These are phyloP conservation scores for Aspergillus ochraceus DNA, from an alignment of 2,329 filamentous ascomycete genomes.

Conservation along the genomic window DNA sequence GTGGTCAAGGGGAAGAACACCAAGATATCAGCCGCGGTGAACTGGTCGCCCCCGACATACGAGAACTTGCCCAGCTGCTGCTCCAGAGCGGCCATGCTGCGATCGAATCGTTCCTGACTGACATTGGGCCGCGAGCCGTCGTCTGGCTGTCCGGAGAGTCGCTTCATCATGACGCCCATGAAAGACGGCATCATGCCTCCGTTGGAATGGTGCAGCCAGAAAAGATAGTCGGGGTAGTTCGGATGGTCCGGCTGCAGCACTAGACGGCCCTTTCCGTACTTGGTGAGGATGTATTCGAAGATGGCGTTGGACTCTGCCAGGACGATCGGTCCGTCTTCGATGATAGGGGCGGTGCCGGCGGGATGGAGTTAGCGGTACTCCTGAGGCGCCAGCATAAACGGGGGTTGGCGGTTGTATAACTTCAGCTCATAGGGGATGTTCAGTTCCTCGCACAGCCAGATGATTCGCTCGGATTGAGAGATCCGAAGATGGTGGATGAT, in stretches of 20 bases:
- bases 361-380: not conserved
- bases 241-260: not conserved
- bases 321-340: not conserved
- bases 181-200: not conserved
- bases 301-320: not conserved
- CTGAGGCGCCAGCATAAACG: not conserved
- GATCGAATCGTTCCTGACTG: not conserved
- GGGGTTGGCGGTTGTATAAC: not conserved
- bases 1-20: not conserved
- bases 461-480: not conserved
- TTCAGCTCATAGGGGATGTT: not conserved
- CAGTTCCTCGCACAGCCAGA: not conserved
- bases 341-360: not conserved
- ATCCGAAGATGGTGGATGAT: not conserved
- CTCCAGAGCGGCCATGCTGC: not conserved
- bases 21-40: not conserved
- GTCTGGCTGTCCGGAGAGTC: not conserved
- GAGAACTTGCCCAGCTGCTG: not conserved
- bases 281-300: not conserved
- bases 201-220: not conserved
- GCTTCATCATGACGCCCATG: not conserved
- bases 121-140: not conserved
- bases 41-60: not conserved
- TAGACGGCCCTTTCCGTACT: not conserved
- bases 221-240: not conserved